Percentiles rank a stretch among this genome's conserved stretches.
phyloP scores from a whole-genome alignment of 2,329 filamentous ascomycete genomes.

The Trichoderma lentiforme region DNA sequence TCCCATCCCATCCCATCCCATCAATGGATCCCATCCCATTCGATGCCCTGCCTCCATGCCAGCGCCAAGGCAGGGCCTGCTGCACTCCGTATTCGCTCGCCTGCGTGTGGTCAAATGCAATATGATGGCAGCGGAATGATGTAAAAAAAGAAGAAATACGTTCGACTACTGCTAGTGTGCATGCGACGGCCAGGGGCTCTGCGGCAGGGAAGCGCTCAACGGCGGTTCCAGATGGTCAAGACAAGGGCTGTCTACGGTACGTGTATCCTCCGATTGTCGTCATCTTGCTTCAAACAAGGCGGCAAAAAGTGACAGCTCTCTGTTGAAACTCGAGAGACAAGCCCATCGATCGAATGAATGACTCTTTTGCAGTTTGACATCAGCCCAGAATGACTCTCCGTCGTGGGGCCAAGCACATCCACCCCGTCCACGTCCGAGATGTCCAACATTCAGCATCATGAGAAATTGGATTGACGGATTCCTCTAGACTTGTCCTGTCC shows the following conservation, averaged over 20 bases:
- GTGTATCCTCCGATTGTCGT: neutral
- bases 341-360: neutral
- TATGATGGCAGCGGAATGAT: neutral
- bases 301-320: neutral
- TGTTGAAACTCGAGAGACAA: neutral
- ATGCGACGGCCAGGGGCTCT: neutral
- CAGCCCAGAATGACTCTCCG: neutral
- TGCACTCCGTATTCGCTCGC: neutral
- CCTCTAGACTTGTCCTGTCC: neutral
- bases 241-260: neutral
- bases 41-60: neutral
- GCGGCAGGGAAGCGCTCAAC: neutral
- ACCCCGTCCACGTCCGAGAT: neutral
- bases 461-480: neutral
- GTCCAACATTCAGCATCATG: neutral
- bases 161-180: neutral
- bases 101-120: neutral
- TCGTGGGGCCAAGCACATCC: neutral
- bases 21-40: neutral
- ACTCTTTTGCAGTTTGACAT: neutral
- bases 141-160: neutral
- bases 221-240: neutral
- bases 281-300: neutral
- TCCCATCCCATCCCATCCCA: neutral
- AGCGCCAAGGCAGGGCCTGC: neutral